Conservation (phyloP, 768 basidiomycete species). For the Hericium alpestre region DNA sequence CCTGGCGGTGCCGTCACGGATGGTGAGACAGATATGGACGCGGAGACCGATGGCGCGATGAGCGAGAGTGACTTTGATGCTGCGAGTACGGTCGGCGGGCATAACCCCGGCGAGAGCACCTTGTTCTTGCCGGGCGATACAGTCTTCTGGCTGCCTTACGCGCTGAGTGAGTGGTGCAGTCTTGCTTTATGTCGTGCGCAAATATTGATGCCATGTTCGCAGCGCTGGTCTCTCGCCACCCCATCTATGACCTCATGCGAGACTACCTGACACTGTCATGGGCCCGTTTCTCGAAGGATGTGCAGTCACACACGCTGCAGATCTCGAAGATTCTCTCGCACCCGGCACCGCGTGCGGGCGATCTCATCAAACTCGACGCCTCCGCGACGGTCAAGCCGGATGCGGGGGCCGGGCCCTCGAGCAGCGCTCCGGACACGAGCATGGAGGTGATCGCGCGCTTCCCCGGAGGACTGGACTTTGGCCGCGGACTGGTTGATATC, state of each 20-base stretch:
- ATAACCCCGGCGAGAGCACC: constrained; percentile 80
- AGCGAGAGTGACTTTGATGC: constrained; percentile 85
- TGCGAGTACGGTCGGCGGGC: constrained; percentile 62
- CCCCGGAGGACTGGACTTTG: constrained; percentile 90
- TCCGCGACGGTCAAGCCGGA: constrained; percentile 47
- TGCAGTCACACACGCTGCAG: constrained; percentile 84
- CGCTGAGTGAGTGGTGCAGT: constrained; percentile 52
- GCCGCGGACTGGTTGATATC: constrained; percentile 81
- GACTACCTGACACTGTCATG: constrained; percentile 94
- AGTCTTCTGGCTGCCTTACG: constrained; percentile 92
- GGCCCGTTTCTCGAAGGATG: constrained; percentile 91
- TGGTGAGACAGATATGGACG: constrained; percentile 64
- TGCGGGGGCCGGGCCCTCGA: constrained; percentile 25
- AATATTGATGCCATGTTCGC: constrained; percentile 7
- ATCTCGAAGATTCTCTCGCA: constrained; percentile 82
- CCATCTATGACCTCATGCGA: constrained; percentile 90
- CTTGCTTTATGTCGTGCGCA: not conserved
- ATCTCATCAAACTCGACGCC: constrained; percentile 77
- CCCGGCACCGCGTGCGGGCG: constrained; percentile 79
- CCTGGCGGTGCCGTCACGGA: constrained; percentile 41
- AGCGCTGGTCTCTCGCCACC: constrained; percentile 86
- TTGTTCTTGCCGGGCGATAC: constrained; percentile 82
- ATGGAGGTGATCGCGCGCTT: constrained; percentile 84
- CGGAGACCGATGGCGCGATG: constrained; percentile 57
- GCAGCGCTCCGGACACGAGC: constrained; percentile 28